phyloP scores from a whole-genome alignment of 140 eudicot species.

The Flaveria floridana region DNA sequence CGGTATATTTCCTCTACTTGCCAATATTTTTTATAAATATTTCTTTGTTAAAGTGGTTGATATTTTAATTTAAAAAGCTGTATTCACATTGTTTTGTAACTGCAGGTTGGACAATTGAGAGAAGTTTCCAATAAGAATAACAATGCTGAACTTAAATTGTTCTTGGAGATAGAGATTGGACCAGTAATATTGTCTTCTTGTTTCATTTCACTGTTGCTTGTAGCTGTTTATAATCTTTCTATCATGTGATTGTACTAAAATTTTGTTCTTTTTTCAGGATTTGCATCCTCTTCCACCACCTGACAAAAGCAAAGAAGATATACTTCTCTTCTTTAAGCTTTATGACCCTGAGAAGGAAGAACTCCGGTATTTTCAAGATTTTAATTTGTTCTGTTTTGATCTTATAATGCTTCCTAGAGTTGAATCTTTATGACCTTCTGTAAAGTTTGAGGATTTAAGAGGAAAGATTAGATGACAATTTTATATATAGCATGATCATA shows the following conservation, averaged over 20 bases:
- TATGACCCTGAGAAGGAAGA: constrained; percentile 90
- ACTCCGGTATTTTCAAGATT: constrained; percentile 52
- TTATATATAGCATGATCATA: constrained; percentile 7
- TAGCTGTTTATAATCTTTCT: constrained; percentile 5
- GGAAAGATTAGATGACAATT: constrained; percentile 2
- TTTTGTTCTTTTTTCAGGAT: constrained; percentile 42
- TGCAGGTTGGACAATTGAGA: constrained; percentile 69
- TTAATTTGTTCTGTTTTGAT: background rate
- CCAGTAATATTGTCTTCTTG: constrained; percentile 35
- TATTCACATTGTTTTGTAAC: constrained; percentile 20
- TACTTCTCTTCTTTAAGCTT: constrained; percentile 77
- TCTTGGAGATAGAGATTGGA: constrained; percentile 60
- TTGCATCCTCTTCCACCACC: constrained; percentile 58
- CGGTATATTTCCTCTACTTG: constrained; percentile 42
- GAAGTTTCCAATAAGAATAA: constrained; percentile 54
- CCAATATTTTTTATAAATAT: background rate
- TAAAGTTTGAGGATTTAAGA: constrained; percentile 17
- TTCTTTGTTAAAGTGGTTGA: background rate
- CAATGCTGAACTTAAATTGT: constrained; percentile 63
- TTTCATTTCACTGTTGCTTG: background rate
- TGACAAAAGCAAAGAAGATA: constrained; percentile 69
- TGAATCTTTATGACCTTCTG: constrained; percentile 1
- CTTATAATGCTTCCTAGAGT: background rate
- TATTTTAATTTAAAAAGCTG: background rate
- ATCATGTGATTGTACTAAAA: background rate